Evolutionary conservation across 1,139 yeast genomes (phyloP).

Genomic region (Zygosaccharomyces pseudobailii): DNA sequence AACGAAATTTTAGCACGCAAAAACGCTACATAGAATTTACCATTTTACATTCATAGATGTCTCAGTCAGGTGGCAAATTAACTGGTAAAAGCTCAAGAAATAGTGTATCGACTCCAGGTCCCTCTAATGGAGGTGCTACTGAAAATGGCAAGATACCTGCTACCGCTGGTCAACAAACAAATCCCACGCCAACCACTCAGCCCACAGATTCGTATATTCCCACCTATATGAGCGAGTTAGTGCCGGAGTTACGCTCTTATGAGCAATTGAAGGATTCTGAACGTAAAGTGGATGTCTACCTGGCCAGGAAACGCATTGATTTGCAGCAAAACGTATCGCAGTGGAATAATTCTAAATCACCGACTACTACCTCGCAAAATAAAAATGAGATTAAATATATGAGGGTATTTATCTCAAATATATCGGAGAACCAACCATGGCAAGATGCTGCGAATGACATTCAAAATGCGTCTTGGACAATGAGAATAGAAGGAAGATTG

Average conservation of each 20-base stretch:
- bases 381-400: slow-evolving; percentile 51
- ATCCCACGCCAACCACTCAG: slow-evolving; percentile 28
- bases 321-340: slow-evolving; percentile 62
- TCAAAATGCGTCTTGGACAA: slow-evolving; percentile 56
- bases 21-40: not conserved
- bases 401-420: slow-evolving; percentile 78
- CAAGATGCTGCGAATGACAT: slow-evolving; percentile 46
- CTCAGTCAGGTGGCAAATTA: slow-evolving; percentile 2
- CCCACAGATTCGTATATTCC: slow-evolving; percentile 76
- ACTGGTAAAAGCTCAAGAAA: slow-evolving; percentile 6
- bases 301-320: slow-evolving; percentile 79
- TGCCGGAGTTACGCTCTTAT: slow-evolving; percentile 73
- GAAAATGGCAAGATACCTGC: slow-evolving; percentile 2
- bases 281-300: slow-evolving; percentile 69
- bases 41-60: slow-evolving; percentile 3
- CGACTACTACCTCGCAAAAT: slow-evolving; percentile 20
- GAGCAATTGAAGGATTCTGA: slow-evolving; percentile 73
- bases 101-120: slow-evolving; percentile 2
- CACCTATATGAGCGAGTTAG: slow-evolving; percentile 49
- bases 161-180: slow-evolving; percentile 20
- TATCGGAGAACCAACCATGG: slow-evolving; percentile 89
- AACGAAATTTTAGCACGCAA: not conserved
- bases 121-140: slow-evolving; percentile 3
- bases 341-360: slow-evolving; percentile 35
- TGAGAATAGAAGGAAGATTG: slow-evolving; percentile 81